These are phyloP conservation scores for Eimeria sp. DNA, from an alignment of 169 alveolate genomes.

Conservation along the genomic window DNA sequence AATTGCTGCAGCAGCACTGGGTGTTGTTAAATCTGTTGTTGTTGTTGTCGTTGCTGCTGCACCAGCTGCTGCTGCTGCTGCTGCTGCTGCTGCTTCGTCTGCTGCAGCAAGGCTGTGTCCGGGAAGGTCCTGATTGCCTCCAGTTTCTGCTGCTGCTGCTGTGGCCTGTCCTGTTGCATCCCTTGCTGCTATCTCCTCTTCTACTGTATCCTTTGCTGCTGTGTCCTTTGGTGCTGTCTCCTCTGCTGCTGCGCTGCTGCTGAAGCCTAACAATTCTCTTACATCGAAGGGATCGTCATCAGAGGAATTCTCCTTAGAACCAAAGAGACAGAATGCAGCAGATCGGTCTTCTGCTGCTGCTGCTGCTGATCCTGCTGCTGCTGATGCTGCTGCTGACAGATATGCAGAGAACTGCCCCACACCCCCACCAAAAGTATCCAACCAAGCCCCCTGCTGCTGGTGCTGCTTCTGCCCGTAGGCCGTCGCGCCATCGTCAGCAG, in stretches of 20 bases:
- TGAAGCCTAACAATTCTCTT: slow-evolving; percentile 20
- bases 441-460: slow-evolving; percentile 13
- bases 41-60: neutral
- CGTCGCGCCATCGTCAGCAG: neutral
- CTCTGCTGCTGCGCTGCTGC: slow-evolving; percentile 11
- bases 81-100: slow-evolving; percentile 3
- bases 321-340: slow-evolving; percentile 31
- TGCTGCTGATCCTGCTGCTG: slow-evolving; percentile 2
- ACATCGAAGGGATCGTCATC: slow-evolving; percentile 79
- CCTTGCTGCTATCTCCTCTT: neutral
- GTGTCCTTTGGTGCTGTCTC: neutral
- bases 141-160: neutral
- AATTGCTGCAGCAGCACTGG: neutral
- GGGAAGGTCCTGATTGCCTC: too few relatives aligned
- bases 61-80: neutral
- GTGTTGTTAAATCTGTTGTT: neutral
- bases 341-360: neutral
- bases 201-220: neutral
- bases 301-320: neutral
- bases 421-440: neutral
- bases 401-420: neutral
- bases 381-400: slow-evolving; percentile 10
- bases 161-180: too few relatives aligned
- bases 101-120: neutral
- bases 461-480: slow-evolving; percentile 13